Conservation (phyloP, 345 rosid genomes). For the Hypericum perforatum region DNA sequence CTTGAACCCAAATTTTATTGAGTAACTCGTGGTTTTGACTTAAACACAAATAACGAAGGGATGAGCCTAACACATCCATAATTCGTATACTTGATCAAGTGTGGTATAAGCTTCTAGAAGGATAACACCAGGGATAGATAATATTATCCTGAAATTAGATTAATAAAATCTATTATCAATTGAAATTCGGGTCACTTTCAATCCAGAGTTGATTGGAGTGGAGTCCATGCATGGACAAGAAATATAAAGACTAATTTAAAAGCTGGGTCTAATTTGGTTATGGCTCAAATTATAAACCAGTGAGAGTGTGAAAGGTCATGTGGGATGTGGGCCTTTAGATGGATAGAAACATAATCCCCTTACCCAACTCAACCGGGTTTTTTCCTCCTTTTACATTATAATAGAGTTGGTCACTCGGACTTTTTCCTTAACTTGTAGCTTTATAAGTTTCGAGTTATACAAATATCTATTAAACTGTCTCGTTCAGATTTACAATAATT, state of each 20-base stretch:
- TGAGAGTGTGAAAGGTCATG: conserved; percentile 39
- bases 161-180: no score
- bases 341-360: conserved; percentile 2
- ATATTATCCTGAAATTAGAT: no score
- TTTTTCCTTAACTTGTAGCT: no score
- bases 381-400: not conserved
- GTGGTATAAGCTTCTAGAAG: not conserved
- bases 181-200: not conserved
- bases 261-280: not conserved
- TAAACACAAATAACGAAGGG: not conserved
- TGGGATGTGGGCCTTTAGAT: conserved; percentile 22
- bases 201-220: conserved; percentile 12
- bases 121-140: no score
- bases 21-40: no score
- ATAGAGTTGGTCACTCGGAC: no score
- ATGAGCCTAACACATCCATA: not conserved
- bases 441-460: no score
- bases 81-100: not conserved
- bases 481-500: no score
- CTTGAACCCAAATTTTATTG: no score
- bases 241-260: not conserved
- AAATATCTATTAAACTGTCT: no score
- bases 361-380: not conserved
- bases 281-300: conserved; percentile 8
- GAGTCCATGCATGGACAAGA: not conserved